Percentiles rank a stretch among this genome's conserved stretches.
Conservation (phyloP, 306 rosid species). For the Castanea crenata region DNA sequence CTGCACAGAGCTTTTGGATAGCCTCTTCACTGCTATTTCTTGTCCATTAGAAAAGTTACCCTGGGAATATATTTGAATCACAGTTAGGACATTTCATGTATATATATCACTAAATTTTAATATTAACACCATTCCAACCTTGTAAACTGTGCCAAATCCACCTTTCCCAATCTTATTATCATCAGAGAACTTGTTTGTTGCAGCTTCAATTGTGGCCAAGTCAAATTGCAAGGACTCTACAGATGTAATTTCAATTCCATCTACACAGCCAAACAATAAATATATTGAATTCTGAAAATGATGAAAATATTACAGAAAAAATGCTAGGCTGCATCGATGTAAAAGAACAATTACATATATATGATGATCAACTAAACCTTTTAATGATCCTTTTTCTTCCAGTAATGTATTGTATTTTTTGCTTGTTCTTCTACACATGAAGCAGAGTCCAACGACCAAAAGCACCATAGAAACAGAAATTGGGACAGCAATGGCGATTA, state of each 20-base stretch:
- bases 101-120: background rate
- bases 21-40: slow-evolving; percentile 68
- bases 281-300: background rate
- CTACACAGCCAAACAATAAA: slow-evolving; percentile 17
- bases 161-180: slow-evolving; percentile 51
- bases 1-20: slow-evolving; percentile 51
- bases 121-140: slow-evolving; percentile 28
- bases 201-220: slow-evolving; percentile 38
- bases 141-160: slow-evolving; percentile 57
- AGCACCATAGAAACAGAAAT: slow-evolving; percentile 23
- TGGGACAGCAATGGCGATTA: slow-evolving; percentile 37
- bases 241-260: slow-evolving; percentile 20
- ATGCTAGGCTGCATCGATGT: background rate
- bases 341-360: background rate
- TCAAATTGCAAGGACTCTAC: slow-evolving; percentile 42
- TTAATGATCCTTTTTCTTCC: slow-evolving; percentile 22
- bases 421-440: slow-evolving; percentile 37
- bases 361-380: background rate
- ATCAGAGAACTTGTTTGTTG: slow-evolving; percentile 43
- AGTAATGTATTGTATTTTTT: slow-evolving; percentile 14
- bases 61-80: slow-evolving; percentile 28
- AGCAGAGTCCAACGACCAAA: slow-evolving; percentile 26
- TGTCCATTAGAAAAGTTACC: slow-evolving; percentile 48
- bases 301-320: background rate
- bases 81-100: slow-evolving; percentile 2